Evolutionary conservation across 257 asterid genomes (phyloP).

Genomic region (Anisodus tanguticus): DNA sequence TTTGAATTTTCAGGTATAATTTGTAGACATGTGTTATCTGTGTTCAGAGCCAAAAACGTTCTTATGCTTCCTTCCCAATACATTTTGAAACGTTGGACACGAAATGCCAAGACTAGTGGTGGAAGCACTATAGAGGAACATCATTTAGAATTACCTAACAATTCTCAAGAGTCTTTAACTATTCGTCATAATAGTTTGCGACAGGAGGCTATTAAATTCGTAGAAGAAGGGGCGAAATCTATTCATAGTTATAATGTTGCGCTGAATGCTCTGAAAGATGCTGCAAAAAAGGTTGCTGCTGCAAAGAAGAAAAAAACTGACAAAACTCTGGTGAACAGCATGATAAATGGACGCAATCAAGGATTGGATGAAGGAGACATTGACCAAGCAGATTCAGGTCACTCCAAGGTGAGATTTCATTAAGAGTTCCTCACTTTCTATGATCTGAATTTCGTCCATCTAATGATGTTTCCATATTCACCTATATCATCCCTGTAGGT

Average conservation of each 20-base stretch:
- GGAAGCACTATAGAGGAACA: constrained; percentile 43
- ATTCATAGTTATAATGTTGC: constrained; percentile 77
- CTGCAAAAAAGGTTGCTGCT: constrained; percentile 63
- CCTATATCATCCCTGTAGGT: background rate
- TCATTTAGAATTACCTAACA: constrained; percentile 42
- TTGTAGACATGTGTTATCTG: constrained; percentile 83
- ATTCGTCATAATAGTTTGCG: constrained; percentile 62
- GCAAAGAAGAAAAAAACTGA: constrained; percentile 55
- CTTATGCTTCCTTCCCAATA: constrained; percentile 73
- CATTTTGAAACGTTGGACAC: constrained; percentile 88
- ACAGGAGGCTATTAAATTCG: constrained; percentile 78
- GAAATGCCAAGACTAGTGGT: constrained; percentile 62
- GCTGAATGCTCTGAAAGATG: constrained; percentile 71
- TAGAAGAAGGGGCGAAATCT: constrained; percentile 92
- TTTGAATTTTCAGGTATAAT: constrained; percentile 79
- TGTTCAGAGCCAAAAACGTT: constrained; percentile 76
- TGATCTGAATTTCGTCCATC: constrained; percentile 21
- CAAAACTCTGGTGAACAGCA: constrained; percentile 39
- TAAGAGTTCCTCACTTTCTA: constrained; percentile 20
- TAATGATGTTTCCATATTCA: background rate
- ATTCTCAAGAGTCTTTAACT: constrained; percentile 53
- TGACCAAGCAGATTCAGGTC: constrained; percentile 53
- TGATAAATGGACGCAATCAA: constrained; percentile 54
- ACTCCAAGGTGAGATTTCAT: constrained; percentile 65
- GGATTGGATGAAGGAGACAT: constrained; percentile 38